Base-by-base conservation (phyloP, 2,329 filamentous ascomycete species). In the Phialophora macrospora region DNA sequence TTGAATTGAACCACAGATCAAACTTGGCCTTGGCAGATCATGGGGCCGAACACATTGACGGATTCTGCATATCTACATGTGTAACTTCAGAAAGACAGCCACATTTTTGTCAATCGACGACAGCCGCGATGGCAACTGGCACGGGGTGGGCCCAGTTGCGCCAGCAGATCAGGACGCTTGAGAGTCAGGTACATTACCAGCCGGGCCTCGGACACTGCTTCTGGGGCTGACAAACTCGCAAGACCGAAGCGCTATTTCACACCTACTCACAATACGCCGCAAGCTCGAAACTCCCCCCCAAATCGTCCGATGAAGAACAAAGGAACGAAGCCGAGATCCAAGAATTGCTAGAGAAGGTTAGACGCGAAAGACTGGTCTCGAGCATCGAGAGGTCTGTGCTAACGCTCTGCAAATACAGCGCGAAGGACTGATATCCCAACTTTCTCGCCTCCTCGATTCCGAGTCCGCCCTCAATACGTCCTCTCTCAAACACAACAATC, bases 401-500 rank as follows among this genome's bases (percentile, higher is more conserved):
- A 60, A 62, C 17, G 49, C 6, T 32, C 30, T 28, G 22, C 4
- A 12, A 14, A 20, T 54, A 48, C 76, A 97, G 92, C 90, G 95
- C 75, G 92, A 97, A 76, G 82, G 84, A 52, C 86, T 95, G 60
- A 88, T 98, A 75, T 81, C 84, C 65, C 92, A 97, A 79, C 90
- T 99, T 63, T 83, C 88, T 71, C 91, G 94, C 65, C 88, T 97
- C 61, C 90, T 98, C 72, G 94, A 98, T 81, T 96, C 93, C 63
- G 94, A 98, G 84, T 88, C 93, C 24, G 85, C 89, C 63, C 87
- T 96, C 66, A 92, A 91, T 58, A 89, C 93, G 52, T 98, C 94
- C 44, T 93, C 93, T 63, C 86, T 97, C n/a, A 98, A 98, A 80
- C 93, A 97, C 75, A 97, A 94, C 81, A 97, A 98, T 77, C 88